phyloP scores from a whole-genome alignment of 768 basidiomycete species.

The Mycena crocata region DNA sequence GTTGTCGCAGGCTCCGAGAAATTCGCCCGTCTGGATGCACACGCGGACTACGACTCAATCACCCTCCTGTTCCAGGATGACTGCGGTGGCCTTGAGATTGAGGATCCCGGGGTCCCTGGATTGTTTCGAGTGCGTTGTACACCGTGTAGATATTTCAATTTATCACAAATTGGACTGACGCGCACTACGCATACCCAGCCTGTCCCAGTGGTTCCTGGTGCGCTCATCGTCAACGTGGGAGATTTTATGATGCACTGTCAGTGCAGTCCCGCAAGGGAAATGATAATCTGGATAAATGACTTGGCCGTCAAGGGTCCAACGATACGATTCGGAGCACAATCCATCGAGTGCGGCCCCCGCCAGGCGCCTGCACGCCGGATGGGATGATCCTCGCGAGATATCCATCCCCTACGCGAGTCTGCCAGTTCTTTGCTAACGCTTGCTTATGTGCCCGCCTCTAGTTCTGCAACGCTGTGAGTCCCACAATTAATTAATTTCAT shows the following conservation, averaged over 20 bases:
- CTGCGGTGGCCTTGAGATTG: constrained; percentile 71
- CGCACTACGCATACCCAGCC: constrained; percentile 36
- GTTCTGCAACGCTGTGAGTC: constrained; percentile 14
- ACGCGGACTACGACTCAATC: constrained; percentile 67
- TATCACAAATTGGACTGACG: neutral
- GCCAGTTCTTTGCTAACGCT: neutral
- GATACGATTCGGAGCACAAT: constrained; percentile 61
- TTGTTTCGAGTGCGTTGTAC: constrained; percentile 48
- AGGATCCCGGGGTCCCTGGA: constrained; percentile 62
- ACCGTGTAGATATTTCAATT: neutral
- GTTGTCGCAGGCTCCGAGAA: constrained; percentile 45
- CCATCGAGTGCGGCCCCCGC: constrained; percentile 65
- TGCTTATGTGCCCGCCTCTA: neutral
- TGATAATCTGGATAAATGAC: neutral
- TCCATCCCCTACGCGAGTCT: constrained; percentile 66
- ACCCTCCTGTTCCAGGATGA: constrained; percentile 73
- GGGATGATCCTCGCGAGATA: constrained; percentile 63
- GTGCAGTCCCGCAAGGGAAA: neutral
- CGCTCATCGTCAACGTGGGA: constrained; percentile 65
- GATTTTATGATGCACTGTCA: constrained; percentile 64
- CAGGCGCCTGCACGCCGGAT: constrained; percentile 33
- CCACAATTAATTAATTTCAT: constrained; percentile 28
- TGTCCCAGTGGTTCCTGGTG: constrained; percentile 57
- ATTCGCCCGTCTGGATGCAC: constrained; percentile 58
- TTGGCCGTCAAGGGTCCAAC: constrained; percentile 52